phyloP scores from a whole-genome alignment of 768 basidiomycete genomes.

The Hortiboletus campestris region DNA sequence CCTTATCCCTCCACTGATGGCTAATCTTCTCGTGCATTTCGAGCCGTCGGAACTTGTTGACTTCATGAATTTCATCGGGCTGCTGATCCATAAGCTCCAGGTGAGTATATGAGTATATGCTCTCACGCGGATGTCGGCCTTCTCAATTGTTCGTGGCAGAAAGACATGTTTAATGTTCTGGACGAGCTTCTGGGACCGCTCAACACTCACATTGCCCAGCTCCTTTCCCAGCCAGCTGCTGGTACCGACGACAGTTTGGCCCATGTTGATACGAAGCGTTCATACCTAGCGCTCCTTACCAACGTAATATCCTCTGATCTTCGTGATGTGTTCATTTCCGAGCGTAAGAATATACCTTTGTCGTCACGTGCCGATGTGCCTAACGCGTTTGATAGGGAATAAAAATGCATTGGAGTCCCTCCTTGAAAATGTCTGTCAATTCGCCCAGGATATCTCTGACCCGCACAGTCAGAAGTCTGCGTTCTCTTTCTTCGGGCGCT shows the following conservation, averaged over 20 bases:
- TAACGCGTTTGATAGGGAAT: constrained; percentile 47
- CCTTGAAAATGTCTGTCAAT: constrained; percentile 66
- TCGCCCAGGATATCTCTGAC: constrained; percentile 78
- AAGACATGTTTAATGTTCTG: constrained; percentile 82
- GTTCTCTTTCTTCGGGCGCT: constrained; percentile 71
- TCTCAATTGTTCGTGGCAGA: constrained; percentile 40
- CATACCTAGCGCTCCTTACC: constrained; percentile 82
- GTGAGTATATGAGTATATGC: constrained; percentile 45
- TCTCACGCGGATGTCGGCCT: not conserved
- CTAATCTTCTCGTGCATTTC: constrained; percentile 86
- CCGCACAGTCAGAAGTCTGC: constrained; percentile 74
- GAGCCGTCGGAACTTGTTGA: constrained; percentile 92
- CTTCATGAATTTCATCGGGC: constrained; percentile 92
- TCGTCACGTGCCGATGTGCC: not conserved
- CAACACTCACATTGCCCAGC: constrained; percentile 72
- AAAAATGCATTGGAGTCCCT: constrained; percentile 65
- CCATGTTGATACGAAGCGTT: constrained; percentile 80
- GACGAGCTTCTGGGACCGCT: constrained; percentile 89
- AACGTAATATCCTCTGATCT: constrained; percentile 79
- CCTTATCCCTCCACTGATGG: constrained; percentile 86
- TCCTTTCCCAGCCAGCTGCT: constrained; percentile 76
- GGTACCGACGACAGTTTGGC: constrained; percentile 86
- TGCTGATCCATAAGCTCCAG: constrained; percentile 89
- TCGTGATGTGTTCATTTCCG: constrained; percentile 82
- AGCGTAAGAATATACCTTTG: constrained; percentile 53